phyloP scores from a whole-genome alignment of 768 basidiomycete species.

The Mycena rosella region DNA sequence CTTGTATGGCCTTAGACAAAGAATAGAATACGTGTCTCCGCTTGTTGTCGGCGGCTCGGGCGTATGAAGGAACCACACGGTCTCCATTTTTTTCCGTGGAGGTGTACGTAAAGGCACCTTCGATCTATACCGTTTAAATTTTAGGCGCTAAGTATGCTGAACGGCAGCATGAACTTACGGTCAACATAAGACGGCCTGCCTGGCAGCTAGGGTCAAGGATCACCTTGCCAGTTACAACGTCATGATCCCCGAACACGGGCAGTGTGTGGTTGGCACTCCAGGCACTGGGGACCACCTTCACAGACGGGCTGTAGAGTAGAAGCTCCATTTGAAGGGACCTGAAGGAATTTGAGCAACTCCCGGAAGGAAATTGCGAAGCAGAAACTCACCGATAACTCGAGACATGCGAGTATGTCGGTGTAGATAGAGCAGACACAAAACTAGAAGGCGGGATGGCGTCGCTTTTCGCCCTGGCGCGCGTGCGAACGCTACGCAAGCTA shows the following conservation, averaged over 20 bases:
- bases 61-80: slow-evolving; percentile 30
- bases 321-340: slow-evolving; percentile 72
- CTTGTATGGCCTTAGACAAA: slow-evolving; percentile 57
- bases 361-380: neutral
- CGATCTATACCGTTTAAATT: slow-evolving; percentile 58
- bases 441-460: slow-evolving; percentile 47
- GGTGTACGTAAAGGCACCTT: slow-evolving; percentile 69
- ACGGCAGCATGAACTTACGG: slow-evolving; percentile 54
- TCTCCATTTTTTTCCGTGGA: slow-evolving; percentile 44
- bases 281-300: slow-evolving; percentile 58
- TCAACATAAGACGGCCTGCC: slow-evolving; percentile 69
- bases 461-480: slow-evolving; percentile 31
- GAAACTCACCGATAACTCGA: slow-evolving; percentile 62
- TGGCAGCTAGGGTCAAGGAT: slow-evolving; percentile 66
- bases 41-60: slow-evolving; percentile 37
- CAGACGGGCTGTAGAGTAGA: slow-evolving; percentile 71
- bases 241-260: slow-evolving; percentile 72
- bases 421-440: slow-evolving; percentile 48
- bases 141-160: slow-evolving; percentile 11
- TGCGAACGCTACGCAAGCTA: slow-evolving; percentile 24
- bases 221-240: slow-evolving; percentile 71
- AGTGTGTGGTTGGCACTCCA: slow-evolving; percentile 47
- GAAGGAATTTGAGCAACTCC: slow-evolving; percentile 5
- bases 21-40: slow-evolving; percentile 65
- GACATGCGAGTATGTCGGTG: slow-evolving; percentile 55